Conservation (phyloP, 192 early-diverging fungal genomes). For the Thoreauomyces humboldtii region DNA sequence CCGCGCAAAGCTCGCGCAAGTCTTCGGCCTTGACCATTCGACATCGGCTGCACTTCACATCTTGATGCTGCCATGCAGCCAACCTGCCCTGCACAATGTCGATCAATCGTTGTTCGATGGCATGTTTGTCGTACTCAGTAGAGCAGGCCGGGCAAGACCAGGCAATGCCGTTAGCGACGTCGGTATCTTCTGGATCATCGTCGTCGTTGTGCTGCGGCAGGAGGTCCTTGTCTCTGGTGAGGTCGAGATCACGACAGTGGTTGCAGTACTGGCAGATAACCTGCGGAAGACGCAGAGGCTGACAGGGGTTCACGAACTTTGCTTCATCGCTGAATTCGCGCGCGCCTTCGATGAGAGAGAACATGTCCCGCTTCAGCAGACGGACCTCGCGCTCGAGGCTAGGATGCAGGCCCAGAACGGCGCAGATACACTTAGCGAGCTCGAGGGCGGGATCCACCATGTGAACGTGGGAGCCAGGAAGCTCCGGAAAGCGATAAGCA, state of each 20-base stretch:
- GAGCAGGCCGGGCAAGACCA: slow-evolving; percentile 81
- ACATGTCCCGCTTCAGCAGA: slow-evolving; percentile 73
- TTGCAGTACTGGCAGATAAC: slow-evolving; percentile 89
- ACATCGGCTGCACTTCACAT: slow-evolving; percentile 79
- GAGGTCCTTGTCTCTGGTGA: slow-evolving; percentile 77
- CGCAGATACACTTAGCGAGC: slow-evolving; percentile 73
- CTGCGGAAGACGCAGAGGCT: slow-evolving; percentile 70
- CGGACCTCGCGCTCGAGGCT: slow-evolving; percentile 74
- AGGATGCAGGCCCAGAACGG: slow-evolving; percentile 75
- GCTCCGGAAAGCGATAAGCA: slow-evolving; percentile 60
- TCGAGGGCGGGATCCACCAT: slow-evolving; percentile 77
- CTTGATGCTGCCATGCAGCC: slow-evolving; percentile 84
- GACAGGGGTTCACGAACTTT: slow-evolving; percentile 80
- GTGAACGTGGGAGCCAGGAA: slow-evolving; percentile 69
- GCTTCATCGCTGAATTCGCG: slow-evolving; percentile 83
- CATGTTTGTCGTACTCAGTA: slow-evolving; percentile 71
- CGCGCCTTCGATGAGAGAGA: slow-evolving; percentile 62
- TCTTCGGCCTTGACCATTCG: slow-evolving; percentile 77
- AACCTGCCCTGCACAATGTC: slow-evolving; percentile 66
- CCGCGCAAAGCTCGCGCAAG: slow-evolving; percentile 65
- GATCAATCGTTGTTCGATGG: slow-evolving; percentile 82
- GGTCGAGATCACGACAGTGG: slow-evolving; percentile 82
- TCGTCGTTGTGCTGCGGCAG: slow-evolving; percentile 43
- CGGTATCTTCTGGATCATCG: slow-evolving; percentile 5
- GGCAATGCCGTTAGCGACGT: neutral